phyloP scores from a whole-genome alignment of 1,284 basidiomycete genomes.

The Leccinum insolens region DNA sequence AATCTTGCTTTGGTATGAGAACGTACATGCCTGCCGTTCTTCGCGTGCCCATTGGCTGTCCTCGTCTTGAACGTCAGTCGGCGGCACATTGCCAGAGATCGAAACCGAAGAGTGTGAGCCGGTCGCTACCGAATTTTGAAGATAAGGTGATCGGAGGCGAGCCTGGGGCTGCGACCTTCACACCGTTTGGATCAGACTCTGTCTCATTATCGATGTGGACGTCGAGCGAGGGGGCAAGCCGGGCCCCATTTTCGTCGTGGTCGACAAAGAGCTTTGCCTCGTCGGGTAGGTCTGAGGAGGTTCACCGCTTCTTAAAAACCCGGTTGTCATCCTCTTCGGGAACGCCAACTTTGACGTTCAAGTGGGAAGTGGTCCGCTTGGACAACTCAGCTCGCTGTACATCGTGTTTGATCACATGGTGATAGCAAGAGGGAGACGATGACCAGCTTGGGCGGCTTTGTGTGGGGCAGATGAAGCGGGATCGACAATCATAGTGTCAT shows the following conservation, averaged over 20 bases:
- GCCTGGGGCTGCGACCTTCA: conserved; percentile 5
- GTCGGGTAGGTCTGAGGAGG: too few relatives aligned
- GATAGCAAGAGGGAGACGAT: conserved; percentile 12
- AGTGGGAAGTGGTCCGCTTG: conserved; percentile 15
- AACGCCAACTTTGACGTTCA: too few relatives aligned
- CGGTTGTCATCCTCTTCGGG: too few relatives aligned
- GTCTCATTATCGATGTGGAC: too few relatives aligned
- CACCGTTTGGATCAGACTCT: too few relatives aligned
- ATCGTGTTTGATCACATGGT: conserved; percentile 30
- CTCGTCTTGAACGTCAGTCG: conserved; percentile 53
- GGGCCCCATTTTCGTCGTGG: too few relatives aligned
- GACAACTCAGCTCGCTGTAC: conserved; percentile 32
- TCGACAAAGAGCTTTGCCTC: too few relatives aligned
- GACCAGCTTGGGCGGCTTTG: not conserved
- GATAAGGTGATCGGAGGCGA: conserved; percentile 20
- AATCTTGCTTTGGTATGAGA: not conserved
- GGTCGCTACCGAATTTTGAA: conserved; percentile 13
- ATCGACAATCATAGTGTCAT: conserved; percentile 67
- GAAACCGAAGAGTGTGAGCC: conserved; percentile 19
- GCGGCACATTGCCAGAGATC: conserved; percentile 13
- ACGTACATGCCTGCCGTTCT: conserved; percentile 71
- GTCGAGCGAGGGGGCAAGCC: too few relatives aligned
- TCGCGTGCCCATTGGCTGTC: conserved; percentile 79
- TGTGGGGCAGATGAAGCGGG: conserved; percentile 5
- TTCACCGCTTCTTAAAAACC: too few relatives aligned